phyloP scores from a whole-genome alignment of 345 rosid genomes.

The Linum lewisii region DNA sequence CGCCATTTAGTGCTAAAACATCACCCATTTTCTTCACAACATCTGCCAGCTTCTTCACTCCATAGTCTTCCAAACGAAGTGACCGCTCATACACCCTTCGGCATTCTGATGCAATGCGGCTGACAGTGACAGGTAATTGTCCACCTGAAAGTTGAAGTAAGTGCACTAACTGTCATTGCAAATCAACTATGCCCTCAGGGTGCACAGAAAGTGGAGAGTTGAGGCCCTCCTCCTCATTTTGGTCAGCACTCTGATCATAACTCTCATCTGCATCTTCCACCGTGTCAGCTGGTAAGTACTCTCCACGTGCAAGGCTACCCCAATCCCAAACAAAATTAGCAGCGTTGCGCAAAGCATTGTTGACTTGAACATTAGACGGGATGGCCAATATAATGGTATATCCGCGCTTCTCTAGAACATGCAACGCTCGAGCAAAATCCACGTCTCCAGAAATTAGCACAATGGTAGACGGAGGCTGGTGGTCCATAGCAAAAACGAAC shows the following conservation, averaged over 20 bases:
- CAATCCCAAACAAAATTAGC: conserved; percentile 97
- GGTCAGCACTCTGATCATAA: conserved; percentile 33
- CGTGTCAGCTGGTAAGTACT: conserved; percentile 53
- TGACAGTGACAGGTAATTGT: too few relatives aligned
- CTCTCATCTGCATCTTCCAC: conserved; percentile 40
- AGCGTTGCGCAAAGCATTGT: conserved; percentile 79
- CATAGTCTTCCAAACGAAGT: too few relatives aligned
- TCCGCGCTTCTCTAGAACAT: conserved; percentile 90
- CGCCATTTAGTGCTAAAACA: too few relatives aligned
- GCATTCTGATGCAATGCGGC: too few relatives aligned
- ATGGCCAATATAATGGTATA: conserved; percentile 73
- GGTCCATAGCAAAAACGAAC: conserved; percentile 90
- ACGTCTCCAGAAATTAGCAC: conserved; percentile 93
- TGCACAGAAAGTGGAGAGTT: too few relatives aligned
- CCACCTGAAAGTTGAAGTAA: too few relatives aligned
- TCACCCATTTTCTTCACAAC: too few relatives aligned
- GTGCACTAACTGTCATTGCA: too few relatives aligned
- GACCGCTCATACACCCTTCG: too few relatives aligned
- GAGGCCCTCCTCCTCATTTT: conserved; percentile 65
- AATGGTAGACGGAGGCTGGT: conserved; percentile 78
- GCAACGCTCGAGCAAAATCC: conserved; percentile 93
- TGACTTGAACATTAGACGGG: conserved; percentile 77
- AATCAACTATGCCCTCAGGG: too few relatives aligned
- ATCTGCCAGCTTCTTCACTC: too few relatives aligned
- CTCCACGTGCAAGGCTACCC: conserved; percentile 90